These are phyloP conservation scores for Nosema muscidifuracis DNA, from an alignment of 371 early-diverging fungal species.

Conservation along the genomic window DNA sequence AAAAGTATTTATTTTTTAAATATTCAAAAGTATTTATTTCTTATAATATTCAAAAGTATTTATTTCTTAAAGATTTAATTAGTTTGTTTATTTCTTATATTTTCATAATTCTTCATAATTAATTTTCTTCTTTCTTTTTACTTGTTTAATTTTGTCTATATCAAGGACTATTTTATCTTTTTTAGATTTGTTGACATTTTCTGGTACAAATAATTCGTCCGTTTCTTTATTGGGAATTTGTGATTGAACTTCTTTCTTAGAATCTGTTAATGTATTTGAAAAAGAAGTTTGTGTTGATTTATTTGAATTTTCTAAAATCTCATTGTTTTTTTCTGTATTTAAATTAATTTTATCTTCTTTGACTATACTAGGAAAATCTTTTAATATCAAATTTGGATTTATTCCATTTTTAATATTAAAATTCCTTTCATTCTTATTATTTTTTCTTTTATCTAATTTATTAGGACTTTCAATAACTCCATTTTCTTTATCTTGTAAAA, in stretches of 20 bases:
- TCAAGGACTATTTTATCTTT: not conserved
- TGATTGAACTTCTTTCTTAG: not conserved
- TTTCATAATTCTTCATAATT: slow-evolving; percentile 2
- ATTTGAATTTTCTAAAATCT: too few species aligned
- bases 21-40: too few species aligned
- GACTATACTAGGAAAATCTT: too few species aligned
- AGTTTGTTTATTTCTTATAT: not conserved
- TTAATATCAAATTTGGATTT: not conserved
- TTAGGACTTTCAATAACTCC: not conserved
- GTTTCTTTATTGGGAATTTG: not conserved
- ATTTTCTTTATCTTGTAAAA: not conserved
- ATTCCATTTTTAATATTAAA: not conserved
- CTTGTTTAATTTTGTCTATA: not conserved
- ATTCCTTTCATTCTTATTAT: not conserved
- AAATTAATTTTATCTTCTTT: too few species aligned
- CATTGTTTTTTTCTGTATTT: too few species aligned
- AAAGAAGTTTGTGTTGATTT: too few species aligned
- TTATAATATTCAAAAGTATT: too few species aligned
- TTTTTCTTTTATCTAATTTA: not conserved
- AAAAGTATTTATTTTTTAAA: too few species aligned
- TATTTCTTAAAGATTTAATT: too few species aligned
- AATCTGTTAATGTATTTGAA: too few species aligned
- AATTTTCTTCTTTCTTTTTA: slow-evolving; percentile 1
- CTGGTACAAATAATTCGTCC: not conserved
- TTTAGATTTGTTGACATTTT: not conserved